Base-by-base conservation (phyloP, 345 rosid genomes). In the Pseudoturritis turrita region DNA sequence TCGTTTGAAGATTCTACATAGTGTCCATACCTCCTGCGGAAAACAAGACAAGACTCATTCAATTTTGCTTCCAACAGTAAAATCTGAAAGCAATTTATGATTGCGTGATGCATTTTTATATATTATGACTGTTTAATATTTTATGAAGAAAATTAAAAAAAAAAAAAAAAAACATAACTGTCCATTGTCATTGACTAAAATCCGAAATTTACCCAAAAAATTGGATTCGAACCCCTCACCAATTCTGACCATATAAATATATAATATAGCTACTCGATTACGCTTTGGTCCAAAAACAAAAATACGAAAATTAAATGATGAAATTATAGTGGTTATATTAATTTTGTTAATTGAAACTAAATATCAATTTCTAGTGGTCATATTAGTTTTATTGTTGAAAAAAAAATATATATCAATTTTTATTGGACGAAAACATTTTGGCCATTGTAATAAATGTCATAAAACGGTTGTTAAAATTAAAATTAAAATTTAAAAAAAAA, bases 11-110 rank as follows among this genome's bases (percentile, higher is more conserved):
- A 89, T 84, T 75, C 96, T 79, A 69, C 96, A 89, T 1, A 89
- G 87, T 54, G 96, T 89, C 96, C 93, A 88, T 17, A 89, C 89
- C 73, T 89, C 96, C 96, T 89, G 85, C 26, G 47, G 5, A 72
- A 76, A 68, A 21, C 64, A 63, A 70, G 54, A 74, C 4, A n/a
- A 19, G 29, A n/a, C 35, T 41, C 41, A 63, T 58, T 9, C 11
- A 21, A 9, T 22, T 61, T 52, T 4, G 4, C 35, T 41, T n/a
- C 11, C 57, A 39, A 65, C 57, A 55, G 64, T 54, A 54, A 72
- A 8, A 65, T 18, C 23, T 59, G 62, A 29, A 58, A 60, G 46
- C 39, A n/a, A 39, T 67, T 58, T 50, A 49, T 60, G 45, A 18
- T 19, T 23, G 65, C 54, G 61, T 44, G 37, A 18, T 25, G 11